These are phyloP conservation scores for Bothriochloa decipiens DNA, from an alignment of 176 grass and related monocot genomes.

Conservation along the genomic window DNA sequence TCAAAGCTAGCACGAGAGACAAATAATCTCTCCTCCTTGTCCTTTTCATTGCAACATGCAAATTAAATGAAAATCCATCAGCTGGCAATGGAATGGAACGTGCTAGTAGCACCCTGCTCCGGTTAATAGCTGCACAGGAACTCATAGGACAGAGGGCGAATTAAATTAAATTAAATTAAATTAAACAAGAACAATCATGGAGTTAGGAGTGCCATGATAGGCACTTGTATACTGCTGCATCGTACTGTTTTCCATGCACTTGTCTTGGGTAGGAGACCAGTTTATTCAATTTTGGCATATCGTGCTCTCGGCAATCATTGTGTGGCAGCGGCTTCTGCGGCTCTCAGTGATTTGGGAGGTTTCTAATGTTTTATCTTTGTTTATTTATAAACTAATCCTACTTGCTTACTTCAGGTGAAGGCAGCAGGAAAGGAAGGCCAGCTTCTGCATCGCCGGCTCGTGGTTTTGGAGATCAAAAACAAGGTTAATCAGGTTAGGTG, in stretches of 20 bases:
- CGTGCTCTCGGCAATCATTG: constrained; percentile 26
- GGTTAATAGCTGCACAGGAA: constrained; percentile 22
- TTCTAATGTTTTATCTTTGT: background rate
- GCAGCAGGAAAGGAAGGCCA: constrained; percentile 8
- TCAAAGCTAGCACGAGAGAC: background rate
- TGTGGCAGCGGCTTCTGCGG: background rate
- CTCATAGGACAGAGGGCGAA: background rate
- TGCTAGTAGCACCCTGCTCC: constrained; percentile 30
- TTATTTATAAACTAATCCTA: constrained; percentile 7
- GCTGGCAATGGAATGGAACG: constrained; percentile 1
- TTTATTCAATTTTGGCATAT: background rate
- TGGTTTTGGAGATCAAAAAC: background rate
- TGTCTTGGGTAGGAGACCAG: background rate
- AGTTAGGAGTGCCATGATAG: constrained; percentile 1
- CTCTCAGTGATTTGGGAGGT: background rate
- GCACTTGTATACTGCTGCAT: background rate
- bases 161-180: background rate
- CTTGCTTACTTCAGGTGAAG: constrained; percentile 48
- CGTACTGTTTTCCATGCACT: background rate
- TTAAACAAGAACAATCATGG: constrained; percentile 37
- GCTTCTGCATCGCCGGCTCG: background rate
- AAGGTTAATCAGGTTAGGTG: background rate
- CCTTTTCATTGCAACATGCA: background rate
- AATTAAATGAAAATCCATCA: background rate
- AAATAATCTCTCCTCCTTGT: background rate